phyloP scores from a whole-genome alignment of 768 basidiomycete genomes.

The Amanita thiersii region DNA sequence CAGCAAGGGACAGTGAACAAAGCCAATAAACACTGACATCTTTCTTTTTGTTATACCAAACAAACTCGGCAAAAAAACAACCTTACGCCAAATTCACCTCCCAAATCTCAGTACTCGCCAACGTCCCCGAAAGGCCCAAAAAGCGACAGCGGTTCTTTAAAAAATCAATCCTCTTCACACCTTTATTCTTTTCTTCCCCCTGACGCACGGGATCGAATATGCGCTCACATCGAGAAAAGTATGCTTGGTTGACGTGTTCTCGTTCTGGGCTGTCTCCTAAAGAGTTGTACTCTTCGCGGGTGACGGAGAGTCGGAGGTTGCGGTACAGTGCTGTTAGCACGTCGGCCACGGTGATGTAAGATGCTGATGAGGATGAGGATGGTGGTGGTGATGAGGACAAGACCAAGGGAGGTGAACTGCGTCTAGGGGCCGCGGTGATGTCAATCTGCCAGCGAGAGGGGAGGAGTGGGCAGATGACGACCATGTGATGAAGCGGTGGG shows the following conservation, averaged over 20 bases:
- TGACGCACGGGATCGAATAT: constrained; percentile 21
- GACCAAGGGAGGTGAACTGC: constrained; percentile 12
- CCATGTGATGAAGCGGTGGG: constrained; percentile 27
- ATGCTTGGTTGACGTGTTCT: constrained; percentile 36
- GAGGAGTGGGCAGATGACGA: constrained; percentile 25
- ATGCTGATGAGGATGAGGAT: neutral
- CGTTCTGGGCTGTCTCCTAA: constrained; percentile 17
- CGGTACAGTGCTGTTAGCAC: constrained; percentile 39
- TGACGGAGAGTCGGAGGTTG: constrained; percentile 37
- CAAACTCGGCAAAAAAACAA: no score
- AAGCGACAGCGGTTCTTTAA: constrained; percentile 37
- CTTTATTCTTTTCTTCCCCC: constrained; percentile 32
- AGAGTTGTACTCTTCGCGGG: constrained; percentile 33
- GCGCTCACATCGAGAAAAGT: constrained; percentile 30
- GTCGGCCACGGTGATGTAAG: constrained; percentile 38
- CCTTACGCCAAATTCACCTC: constrained; percentile 29
- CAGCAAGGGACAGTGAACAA: no score
- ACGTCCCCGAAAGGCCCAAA: constrained; percentile 40
- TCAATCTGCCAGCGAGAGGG: constrained; percentile 21
- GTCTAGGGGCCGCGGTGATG: constrained; percentile 21
- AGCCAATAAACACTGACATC: no score
- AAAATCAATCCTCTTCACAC: constrained; percentile 50
- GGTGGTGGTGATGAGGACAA: neutral
- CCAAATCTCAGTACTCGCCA: constrained; percentile 33
- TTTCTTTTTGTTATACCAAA: no score